These are phyloP conservation scores for Diaporthe citri DNA, from an alignment of 2,329 filamentous ascomycete species.

Conservation along the genomic window DNA sequence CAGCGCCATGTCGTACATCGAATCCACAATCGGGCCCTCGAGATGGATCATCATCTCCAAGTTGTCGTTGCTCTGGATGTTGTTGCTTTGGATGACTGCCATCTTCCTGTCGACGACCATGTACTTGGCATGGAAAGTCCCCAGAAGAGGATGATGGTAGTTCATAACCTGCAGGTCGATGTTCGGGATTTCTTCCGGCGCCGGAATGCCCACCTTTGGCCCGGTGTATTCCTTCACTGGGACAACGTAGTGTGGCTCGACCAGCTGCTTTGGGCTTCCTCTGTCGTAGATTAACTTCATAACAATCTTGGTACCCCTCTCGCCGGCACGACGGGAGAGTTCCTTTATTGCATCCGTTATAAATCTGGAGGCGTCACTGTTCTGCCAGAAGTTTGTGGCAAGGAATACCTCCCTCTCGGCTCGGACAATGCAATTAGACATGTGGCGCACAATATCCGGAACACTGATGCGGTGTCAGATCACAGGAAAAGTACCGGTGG, in stretches of 20 bases:
- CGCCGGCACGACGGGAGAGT: constrained; percentile 74
- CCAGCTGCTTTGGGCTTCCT: constrained; percentile 72
- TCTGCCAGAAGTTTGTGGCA: constrained; percentile 82
- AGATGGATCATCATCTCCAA: constrained; percentile 84
- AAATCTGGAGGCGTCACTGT: constrained; percentile 75
- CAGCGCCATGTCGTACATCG: constrained; percentile 79
- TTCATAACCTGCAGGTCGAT: constrained; percentile 81
- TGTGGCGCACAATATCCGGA: constrained; percentile 79
- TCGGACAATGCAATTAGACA: constrained; percentile 80
- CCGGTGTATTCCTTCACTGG: constrained; percentile 69
- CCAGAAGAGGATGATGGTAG: constrained; percentile 76
- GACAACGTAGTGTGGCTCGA: constrained; percentile 75
- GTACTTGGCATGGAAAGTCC: constrained; percentile 84
- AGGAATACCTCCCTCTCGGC: constrained; percentile 81
- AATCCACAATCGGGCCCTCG: constrained; percentile 82
- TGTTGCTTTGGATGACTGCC: constrained; percentile 82
- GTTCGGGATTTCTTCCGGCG: constrained; percentile 75
- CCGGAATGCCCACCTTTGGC: constrained; percentile 70
- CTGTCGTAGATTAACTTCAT: constrained; percentile 84
- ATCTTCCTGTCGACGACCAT: constrained; percentile 80
- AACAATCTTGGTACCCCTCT: constrained; percentile 67
- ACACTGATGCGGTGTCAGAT: constrained; percentile 52
- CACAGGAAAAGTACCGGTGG: background rate
- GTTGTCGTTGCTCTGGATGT: constrained; percentile 84
- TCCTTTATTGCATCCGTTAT: constrained; percentile 78